phyloP scores from a whole-genome alignment of 2,329 filamentous ascomycete species.

The Diaporthe caulivora region DNA sequence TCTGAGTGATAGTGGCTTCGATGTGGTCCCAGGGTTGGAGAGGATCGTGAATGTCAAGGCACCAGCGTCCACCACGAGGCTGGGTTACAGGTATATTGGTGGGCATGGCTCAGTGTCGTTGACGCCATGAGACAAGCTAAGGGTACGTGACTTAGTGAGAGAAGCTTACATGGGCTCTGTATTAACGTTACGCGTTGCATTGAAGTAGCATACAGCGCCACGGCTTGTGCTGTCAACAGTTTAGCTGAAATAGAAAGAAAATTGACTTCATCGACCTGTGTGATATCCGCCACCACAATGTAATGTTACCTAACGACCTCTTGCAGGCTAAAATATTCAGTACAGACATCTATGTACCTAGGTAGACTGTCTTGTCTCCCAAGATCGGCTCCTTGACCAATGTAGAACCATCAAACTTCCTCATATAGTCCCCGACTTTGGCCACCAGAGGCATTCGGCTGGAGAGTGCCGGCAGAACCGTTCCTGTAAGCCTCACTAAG shows the following conservation, averaged over 20 bases:
- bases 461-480: not conserved
- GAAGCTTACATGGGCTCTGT: too few species aligned
- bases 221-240: too few species aligned
- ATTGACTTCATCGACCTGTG: too few species aligned
- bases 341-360: too few species aligned
- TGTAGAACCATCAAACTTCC: not conserved
- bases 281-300: too few species aligned
- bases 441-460: not conserved
- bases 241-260: too few species aligned
- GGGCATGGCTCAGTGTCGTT: not conserved
- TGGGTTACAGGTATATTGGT: not conserved
- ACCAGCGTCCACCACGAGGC: not conserved
- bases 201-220: too few species aligned
- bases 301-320: too few species aligned
- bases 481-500: not conserved
- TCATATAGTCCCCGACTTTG: not conserved
- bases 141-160: too few species aligned
- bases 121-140: not conserved
- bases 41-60: constrained; percentile 1
- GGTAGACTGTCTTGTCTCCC: too few species aligned
- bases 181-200: too few species aligned
- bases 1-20: constrained; percentile 70
- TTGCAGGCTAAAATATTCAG: too few species aligned
- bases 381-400: not conserved
- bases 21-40: constrained; percentile 63